Evolutionary conservation across 768 basidiomycete species (phyloP).

Genomic region (Agaricus blazei): DNA sequence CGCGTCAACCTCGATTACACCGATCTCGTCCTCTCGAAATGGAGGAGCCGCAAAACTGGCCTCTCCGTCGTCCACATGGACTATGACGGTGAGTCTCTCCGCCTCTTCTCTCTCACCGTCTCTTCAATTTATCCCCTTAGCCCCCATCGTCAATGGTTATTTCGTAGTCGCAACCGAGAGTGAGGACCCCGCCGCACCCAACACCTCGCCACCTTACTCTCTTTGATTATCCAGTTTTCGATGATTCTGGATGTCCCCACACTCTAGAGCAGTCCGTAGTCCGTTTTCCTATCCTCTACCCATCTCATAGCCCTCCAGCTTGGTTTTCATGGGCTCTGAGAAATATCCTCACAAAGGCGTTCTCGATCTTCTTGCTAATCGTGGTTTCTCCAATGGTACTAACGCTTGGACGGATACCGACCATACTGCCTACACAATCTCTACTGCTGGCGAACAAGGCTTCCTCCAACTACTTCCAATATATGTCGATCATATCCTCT

Average conservation of each 20-base stretch:
- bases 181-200: constrained; percentile 20
- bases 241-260: constrained; percentile 94
- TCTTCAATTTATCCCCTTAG: constrained; percentile 33
- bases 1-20: constrained; percentile 73
- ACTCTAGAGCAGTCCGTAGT: constrained; percentile 85
- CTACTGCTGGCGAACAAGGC: constrained; percentile 92
- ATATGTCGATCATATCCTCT: constrained; percentile 94
- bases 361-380: constrained; percentile 90
- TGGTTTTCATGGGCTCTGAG: constrained; percentile 94
- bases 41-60: constrained; percentile 85
- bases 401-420: constrained; percentile 98
- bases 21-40: constrained; percentile 81
- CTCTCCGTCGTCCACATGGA: constrained; percentile 86
- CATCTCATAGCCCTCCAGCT: constrained; percentile 31
- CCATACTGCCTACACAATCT: constrained; percentile 93
- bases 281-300: neutral
- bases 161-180: constrained; percentile 91
- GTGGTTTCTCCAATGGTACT: constrained; percentile 86
- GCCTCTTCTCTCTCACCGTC: constrained; percentile 8
- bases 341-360: constrained; percentile 96
- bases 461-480: constrained; percentile 82
- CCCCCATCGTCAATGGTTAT: constrained; percentile 86
- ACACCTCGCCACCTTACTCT: neutral
- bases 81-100: constrained; percentile 64
- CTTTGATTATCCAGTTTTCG: constrained; percentile 57